phyloP scores from a whole-genome alignment of 805 yeast genomes.

The Metschnikowia lunata region DNA sequence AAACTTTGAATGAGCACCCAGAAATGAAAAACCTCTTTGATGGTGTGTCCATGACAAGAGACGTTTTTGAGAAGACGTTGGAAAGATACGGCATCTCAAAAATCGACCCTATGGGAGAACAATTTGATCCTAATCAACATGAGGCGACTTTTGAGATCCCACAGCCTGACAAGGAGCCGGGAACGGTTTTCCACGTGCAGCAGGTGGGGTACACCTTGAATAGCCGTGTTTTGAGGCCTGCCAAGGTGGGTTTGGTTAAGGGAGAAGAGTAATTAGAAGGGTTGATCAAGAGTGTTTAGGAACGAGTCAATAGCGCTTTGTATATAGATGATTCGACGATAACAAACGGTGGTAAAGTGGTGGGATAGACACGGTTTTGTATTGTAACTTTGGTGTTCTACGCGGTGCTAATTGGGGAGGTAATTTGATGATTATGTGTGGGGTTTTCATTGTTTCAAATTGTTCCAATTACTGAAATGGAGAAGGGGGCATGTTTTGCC shows the following conservation, averaged over 20 bases:
- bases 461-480: too few species aligned
- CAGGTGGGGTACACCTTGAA: slow-evolving; percentile 84
- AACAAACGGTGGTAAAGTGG: not conserved
- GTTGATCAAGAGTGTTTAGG: slow-evolving; percentile 2
- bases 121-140: slow-evolving; percentile 85
- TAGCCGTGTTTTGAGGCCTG: slow-evolving; percentile 87
- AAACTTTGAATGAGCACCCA: slow-evolving; percentile 43
- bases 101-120: slow-evolving; percentile 78
- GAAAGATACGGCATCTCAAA: slow-evolving; percentile 74
- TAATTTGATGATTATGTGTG: too few species aligned
- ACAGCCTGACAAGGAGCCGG: slow-evolving; percentile 84
- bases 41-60: slow-evolving; percentile 88
- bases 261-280: slow-evolving; percentile 20
- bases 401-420: too few species aligned
- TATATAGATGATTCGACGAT: not conserved
- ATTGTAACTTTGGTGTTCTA: too few species aligned
- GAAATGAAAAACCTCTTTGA: slow-evolving; percentile 67
- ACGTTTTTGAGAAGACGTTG: slow-evolving; percentile 79
- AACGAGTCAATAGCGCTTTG: not conserved
- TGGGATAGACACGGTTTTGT: too few species aligned
- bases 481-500: too few species aligned
- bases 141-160: slow-evolving; percentile 90
- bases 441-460: too few species aligned
- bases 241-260: slow-evolving; percentile 92
- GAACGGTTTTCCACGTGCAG: slow-evolving; percentile 89